Base-by-base conservation (phyloP, 345 rosid species). In the Gossypium australe region DNA sequence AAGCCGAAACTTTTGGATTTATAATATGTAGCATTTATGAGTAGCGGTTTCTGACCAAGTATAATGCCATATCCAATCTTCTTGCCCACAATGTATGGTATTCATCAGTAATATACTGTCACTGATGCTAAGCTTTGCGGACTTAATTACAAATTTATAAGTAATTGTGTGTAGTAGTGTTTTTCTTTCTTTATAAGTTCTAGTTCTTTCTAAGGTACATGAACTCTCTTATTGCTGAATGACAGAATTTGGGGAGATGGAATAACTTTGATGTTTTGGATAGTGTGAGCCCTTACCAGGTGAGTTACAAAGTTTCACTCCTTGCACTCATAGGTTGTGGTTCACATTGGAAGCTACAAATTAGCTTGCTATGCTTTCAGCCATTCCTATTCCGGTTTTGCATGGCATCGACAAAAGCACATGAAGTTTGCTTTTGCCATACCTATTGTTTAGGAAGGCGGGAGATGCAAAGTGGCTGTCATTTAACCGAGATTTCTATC, bases 181-280 rank as follows among this genome's bases (percentile, higher is more conserved):
- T 29, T 51, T 67, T 68, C 16, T 57, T 57, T 10, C 24, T 22
- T 22, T 24, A 8, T 45, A 22, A 69, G 69, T 52, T 20, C 11
- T 22, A 70, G 66, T 25, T 10, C 4, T 53, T 67, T 65, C 79
- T 71, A 73, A 80, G 84, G 73, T 76, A 66, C 64, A 75, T 80
- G 72, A 77, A 76, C 77, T 80, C 74, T 70, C 12, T 71, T 63
- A 77, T 78, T 81, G 78, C 78, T 80, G 76, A 78, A 79, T 78
- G 73, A 80, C 87, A 83, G 89, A 84, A 68, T 77, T 76, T 77
- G 78, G 77, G 79, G 73, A 77, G 85, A 64, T 73, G 84, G 81
- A 75, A 53, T 73, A 70, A 80, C 75, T 80, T 76, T 67, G 81
- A 57, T 70, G 80, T 76, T 80, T 74, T 48, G 20, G 20, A 60